Percentiles rank a stretch among this genome's conserved stretches.
These are phyloP conservation scores for Wickerhamiella occidentalis DNA, from an alignment of 805 yeast species.

Conservation along the genomic window DNA sequence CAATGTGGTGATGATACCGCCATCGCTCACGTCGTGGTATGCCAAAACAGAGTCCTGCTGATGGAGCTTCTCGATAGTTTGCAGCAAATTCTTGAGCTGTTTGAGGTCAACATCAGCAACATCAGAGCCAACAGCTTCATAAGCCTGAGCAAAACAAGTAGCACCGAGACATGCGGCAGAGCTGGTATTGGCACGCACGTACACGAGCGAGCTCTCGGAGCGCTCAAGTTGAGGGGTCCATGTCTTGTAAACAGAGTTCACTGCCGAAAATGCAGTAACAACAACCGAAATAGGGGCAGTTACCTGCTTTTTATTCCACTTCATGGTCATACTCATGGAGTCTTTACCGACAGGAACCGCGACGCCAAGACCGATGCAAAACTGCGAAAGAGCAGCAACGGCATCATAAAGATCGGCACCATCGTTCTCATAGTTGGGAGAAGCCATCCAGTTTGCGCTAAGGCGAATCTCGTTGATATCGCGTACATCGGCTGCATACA, in stretches of 20 bases:
- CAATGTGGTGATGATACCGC: slow-evolving; percentile 78
- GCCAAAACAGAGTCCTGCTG: slow-evolving; percentile 50
- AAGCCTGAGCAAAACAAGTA: slow-evolving; percentile 89
- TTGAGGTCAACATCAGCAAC: slow-evolving; percentile 68
- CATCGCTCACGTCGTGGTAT: slow-evolving; percentile 94
- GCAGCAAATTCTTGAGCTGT: slow-evolving; percentile 56
- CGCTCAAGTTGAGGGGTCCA: slow-evolving; percentile 84
- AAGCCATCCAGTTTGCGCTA: slow-evolving; percentile 99
- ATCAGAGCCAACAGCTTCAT: slow-evolving; percentile 68
- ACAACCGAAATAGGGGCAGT: slow-evolving; percentile 90
- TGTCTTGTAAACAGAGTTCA: slow-evolving; percentile 67
- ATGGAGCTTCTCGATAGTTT: slow-evolving; percentile 62
- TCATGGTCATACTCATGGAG: slow-evolving; percentile 98
- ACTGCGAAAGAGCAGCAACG: slow-evolving; percentile 90
- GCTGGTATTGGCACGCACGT: slow-evolving; percentile 44
- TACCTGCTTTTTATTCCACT: slow-evolving; percentile 76
- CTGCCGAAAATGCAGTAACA: slow-evolving; percentile 86
- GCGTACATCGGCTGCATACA: slow-evolving; percentile 80
- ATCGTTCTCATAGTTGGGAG: slow-evolving; percentile 90
- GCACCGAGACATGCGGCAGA: slow-evolving; percentile 61
- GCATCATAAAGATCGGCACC: slow-evolving; percentile 93
- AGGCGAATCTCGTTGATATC: slow-evolving; percentile 63
- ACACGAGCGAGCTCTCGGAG: slow-evolving; percentile 62
- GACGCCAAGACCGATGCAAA: slow-evolving; percentile 86
- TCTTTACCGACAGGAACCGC: slow-evolving; percentile 98